Evolutionary conservation across 2,329 filamentous ascomycete genomes (phyloP).

Genomic region (Septoria linicola): DNA sequence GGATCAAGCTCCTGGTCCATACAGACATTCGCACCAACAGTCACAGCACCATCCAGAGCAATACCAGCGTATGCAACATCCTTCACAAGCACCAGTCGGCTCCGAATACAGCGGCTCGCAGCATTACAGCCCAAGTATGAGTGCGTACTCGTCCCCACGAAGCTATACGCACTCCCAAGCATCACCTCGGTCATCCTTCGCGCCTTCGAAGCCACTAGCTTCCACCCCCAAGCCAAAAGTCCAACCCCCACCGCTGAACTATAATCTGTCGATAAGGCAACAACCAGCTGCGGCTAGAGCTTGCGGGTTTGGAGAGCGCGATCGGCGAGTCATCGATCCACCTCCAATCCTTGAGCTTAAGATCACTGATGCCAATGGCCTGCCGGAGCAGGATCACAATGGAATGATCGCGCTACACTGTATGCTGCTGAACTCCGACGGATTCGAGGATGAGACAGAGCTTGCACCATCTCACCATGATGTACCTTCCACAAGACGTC

Average conservation of each 20-base stretch:
- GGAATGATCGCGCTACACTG: constrained; percentile 65
- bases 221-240: constrained; percentile 13
- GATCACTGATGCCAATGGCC: constrained; percentile 58
- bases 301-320: constrained; percentile 79
- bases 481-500: constrained; percentile 64
- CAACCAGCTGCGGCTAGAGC: constrained; percentile 75
- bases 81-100: constrained; percentile 18
- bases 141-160: constrained; percentile 25
- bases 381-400: constrained; percentile 61
- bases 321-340: constrained; percentile 78
- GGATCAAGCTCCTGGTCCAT: constrained; percentile 19
- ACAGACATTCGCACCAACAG: constrained; percentile 14
- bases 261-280: constrained; percentile 65
- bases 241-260: constrained; percentile 37
- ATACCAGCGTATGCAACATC: constrained; percentile 14
- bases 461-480: constrained; percentile 50
- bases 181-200: constrained; percentile 29
- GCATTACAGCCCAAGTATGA: constrained; percentile 24
- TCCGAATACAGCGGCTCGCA: constrained; percentile 9
- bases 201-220: constrained; percentile 11
- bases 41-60: constrained; percentile 12
- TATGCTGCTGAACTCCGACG: constrained; percentile 69
- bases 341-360: constrained; percentile 76
- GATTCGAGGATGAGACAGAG: constrained; percentile 66
- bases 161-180: constrained; percentile 30